phyloP scores from a whole-genome alignment of 805 yeast species.

The Yarrowia bubula region DNA sequence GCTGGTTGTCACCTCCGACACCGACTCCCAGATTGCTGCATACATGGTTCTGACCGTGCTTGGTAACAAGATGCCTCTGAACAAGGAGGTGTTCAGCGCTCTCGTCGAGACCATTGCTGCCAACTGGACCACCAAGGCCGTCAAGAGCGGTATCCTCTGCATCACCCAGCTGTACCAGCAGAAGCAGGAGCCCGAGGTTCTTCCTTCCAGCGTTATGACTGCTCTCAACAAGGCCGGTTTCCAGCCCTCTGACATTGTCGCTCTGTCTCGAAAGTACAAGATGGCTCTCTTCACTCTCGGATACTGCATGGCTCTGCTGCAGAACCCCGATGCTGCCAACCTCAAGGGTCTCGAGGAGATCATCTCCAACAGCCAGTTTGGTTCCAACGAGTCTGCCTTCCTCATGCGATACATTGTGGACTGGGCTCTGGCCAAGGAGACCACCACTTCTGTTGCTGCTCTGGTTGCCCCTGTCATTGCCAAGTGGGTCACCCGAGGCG shows the following conservation, averaged over 20 bases:
- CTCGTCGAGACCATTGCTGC: conserved; percentile 57
- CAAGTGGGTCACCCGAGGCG: conserved; percentile 25
- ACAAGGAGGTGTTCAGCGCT: conserved; percentile 53
- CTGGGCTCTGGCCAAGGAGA: conserved; percentile 46
- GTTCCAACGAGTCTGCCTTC: conserved; percentile 18
- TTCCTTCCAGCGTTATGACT: conserved; percentile 24
- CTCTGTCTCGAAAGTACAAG: conserved; percentile 36
- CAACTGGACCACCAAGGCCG: conserved; percentile 43
- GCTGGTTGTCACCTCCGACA: conserved; percentile 34
- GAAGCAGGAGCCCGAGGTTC: conserved; percentile 30
- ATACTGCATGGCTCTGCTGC: conserved; percentile 17
- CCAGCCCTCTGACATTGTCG: conserved; percentile 32
- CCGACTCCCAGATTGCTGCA: conserved; percentile 76
- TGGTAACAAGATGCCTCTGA: conserved; percentile 67
- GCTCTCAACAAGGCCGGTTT: conserved; percentile 33
- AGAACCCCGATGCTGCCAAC: conserved; percentile 10
- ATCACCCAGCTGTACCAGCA: conserved; percentile 38
- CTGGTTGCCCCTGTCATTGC: conserved; percentile 17
- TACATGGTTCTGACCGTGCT: conserved; percentile 79
- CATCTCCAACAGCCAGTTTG: conserved; percentile 19
- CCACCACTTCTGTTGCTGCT: conserved; percentile 31
- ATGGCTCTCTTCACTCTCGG: conserved; percentile 40
- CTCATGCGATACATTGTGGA: conserved; percentile 41
- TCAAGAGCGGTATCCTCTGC: conserved; percentile 37
- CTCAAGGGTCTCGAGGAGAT: conserved; percentile 25